Base-by-base conservation (phyloP, 192 early-diverging fungal species). In the Phycomyces nitens region DNA sequence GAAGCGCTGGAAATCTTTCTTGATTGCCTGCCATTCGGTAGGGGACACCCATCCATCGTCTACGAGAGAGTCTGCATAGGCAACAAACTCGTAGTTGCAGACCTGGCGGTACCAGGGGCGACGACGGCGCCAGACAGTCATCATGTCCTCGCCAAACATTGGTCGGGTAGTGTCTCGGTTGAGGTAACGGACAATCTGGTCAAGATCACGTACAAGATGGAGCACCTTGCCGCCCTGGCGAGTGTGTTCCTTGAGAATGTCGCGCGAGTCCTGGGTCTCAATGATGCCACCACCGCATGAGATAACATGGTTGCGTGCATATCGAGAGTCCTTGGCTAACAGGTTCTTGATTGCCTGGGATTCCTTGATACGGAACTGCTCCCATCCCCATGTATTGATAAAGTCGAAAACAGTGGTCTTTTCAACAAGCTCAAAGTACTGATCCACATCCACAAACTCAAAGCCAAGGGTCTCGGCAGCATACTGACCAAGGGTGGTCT, bases 241-340 rank as follows among this genome's bases (percentile, higher is more conserved):
- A 5, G 64, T 57, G 75, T 92, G 90, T 50, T 79, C 61, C 57
- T 86, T 81, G 59, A 99, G 76, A 1, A 85, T 56, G 15, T 70
- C 67, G n/a, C 94, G 80, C n/a, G 82, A 89, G 2, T 70, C 84
- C 24, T 77, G 76, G 0, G 82, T 86, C 73, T 99, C 97, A 29
- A 99, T 91, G 40, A 98, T 89, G 20, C 97, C 97, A 41, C 97
- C 97, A 34, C 97, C 97, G 69, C 94, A 97, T 3, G 94, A 88
- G 60, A 98, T 81, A 15, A 99, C 75, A 52, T 88, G 77, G 18
- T 80, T 84, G 2, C 53, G 79, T 10, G 86, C 77, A 64, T 89
- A 75, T 21, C 64, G 47, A 8, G 68, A 74, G 0, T 62, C 65
- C n/a, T 58, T 51, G 22, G 59, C 67, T 61, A 97, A 76, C 6